Evolutionary conservation across 768 basidiomycete species (phyloP), one percentile per base, ranked within the genome.

Genomic region (Lentinula sp.): DNA sequence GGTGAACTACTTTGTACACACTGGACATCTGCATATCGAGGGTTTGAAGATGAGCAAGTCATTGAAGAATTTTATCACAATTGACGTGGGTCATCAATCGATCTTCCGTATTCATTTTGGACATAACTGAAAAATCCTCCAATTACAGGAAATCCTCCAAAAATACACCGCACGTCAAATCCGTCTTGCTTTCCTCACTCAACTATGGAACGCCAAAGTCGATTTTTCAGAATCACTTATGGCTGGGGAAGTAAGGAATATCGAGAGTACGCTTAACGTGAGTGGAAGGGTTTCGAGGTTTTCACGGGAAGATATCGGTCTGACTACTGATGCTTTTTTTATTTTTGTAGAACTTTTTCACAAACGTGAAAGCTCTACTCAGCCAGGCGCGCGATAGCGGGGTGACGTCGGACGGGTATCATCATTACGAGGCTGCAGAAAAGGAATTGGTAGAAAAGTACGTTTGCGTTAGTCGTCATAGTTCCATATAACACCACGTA

Each of bases 41-140:
- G 97, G 97, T 8, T 78, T 97, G 61, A 99, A 99, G 75, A 99
- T 99, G 97, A 95, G 92, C 77, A 99, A 99, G 76, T 95, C 93
- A 9, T 76, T 99, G 64, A 99, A 99, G 74, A 99, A 99, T 70
- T 99, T 98, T 71, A 97, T 98, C 67, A 98, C 97, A 6, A 97
- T 99, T 61, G 88, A 91, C 67, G 91, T 91, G 68, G 71, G 88
- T 68, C 43, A 52, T 15, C 49, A 20, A 4, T 20, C 49, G 6
- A 5, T 28, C 12, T 10, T 50, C 53, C 53, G 36, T 16, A 49
- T 42, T 9, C 62, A 33, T 43, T 23, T 51, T 46, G 10, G 61
- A 58, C 62, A 61, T 39, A 13, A 39, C 37, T 39, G 7, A 39
- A 8, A 13, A 6, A 9, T 13, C 37, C 5, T 1, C 37, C 37